Evolutionary conservation across 805 yeast genomes (phyloP), one percentile per base, ranked within the genome.

Genomic region (Kuraishia molischiana): DNA sequence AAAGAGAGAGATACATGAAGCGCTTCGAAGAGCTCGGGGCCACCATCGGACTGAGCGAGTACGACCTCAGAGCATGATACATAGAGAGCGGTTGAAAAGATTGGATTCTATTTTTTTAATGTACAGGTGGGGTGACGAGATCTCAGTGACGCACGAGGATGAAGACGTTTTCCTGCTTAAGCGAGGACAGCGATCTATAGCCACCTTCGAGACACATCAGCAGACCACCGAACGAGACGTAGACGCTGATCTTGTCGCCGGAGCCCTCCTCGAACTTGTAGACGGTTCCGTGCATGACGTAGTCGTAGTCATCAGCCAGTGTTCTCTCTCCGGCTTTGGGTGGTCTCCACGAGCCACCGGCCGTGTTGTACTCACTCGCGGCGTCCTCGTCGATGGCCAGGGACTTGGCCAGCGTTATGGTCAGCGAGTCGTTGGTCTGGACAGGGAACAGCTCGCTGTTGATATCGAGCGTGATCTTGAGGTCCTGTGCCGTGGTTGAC

Each of bases 231-330:
- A 89, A 92, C 3, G 97, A 90, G 41, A 86, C 85, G 56, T 86
- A 92, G 19, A 90, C 95, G 17, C 94, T 79, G 61, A 86, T 82
- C 46, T 66, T 67, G 52, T 79, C 85, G 41, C 62, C 65, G 44
- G 70, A 75, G 46, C 74, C 74, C 63, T 92, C 98, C 58, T 90
- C 96, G 55, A 92, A 92, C 59, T 90, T 89, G 69, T 92, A 92
- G 34, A 92, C 95, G 5, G 95, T 87, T 38, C 98, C 98, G 58
- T 89, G 79, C 97, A 92, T 90, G 47, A 92, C 97, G 52, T 92
- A 92, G 59, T 90, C 97, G 65, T 87, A 90, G 55, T 92, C 97
- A 58, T 90, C 97, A 47, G 96, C 95, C 51, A 90, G 69, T 4
- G 94, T 74, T 53, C 81, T 74, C 48, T 87, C 95, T 41, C 80